phyloP scores from a whole-genome alignment of 2,329 filamentous ascomycete genomes.

The Lecanicillium sp. region DNA sequence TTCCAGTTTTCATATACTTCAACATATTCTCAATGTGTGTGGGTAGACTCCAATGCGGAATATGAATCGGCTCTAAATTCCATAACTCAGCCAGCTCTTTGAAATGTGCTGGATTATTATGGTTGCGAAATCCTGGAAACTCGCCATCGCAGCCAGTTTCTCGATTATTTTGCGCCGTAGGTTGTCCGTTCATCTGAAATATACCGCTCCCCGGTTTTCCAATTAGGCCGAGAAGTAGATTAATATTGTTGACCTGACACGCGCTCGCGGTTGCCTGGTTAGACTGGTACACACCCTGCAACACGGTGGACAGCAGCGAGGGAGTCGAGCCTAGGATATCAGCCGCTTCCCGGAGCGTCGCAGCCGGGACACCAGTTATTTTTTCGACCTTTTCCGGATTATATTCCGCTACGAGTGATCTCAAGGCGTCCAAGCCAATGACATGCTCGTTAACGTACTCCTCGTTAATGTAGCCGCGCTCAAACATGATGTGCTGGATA shows the following conservation, averaged over 20 bases:
- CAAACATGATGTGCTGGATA: conserved; percentile 30
- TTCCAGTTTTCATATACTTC: conserved; percentile 28
- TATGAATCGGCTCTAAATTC: conserved; percentile 28
- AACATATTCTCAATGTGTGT: conserved; percentile 32
- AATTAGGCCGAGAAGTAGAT: conserved; percentile 29
- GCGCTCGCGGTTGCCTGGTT: conserved; percentile 34
- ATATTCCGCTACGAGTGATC: conserved; percentile 24
- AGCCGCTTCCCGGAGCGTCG: conserved; percentile 26
- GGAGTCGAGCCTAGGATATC: conserved; percentile 26
- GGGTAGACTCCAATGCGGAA: conserved; percentile 33
- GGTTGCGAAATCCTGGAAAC: conserved; percentile 31
- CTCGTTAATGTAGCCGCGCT: conserved; percentile 29
- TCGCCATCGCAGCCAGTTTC: conserved; percentile 34
- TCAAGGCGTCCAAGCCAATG: conserved; percentile 23
- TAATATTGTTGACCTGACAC: conserved; percentile 36
- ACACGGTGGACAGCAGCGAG: conserved; percentile 29
- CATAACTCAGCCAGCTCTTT: conserved; percentile 30
- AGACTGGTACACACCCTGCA: conserved; percentile 35
- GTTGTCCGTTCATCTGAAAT: conserved; percentile 35
- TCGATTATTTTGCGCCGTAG: conserved; percentile 34
- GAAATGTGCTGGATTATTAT: conserved; percentile 29
- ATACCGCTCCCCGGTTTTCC: conserved; percentile 30
- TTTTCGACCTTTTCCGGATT: conserved; percentile 26
- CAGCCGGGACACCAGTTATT: conserved; percentile 28
- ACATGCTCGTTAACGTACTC: conserved; percentile 26